Evolutionary conservation across 2,329 filamentous ascomycete genomes (phyloP), one percentile per base, ranked within the genome.

Genomic region (Cadophora luteo-olivacea): DNA sequence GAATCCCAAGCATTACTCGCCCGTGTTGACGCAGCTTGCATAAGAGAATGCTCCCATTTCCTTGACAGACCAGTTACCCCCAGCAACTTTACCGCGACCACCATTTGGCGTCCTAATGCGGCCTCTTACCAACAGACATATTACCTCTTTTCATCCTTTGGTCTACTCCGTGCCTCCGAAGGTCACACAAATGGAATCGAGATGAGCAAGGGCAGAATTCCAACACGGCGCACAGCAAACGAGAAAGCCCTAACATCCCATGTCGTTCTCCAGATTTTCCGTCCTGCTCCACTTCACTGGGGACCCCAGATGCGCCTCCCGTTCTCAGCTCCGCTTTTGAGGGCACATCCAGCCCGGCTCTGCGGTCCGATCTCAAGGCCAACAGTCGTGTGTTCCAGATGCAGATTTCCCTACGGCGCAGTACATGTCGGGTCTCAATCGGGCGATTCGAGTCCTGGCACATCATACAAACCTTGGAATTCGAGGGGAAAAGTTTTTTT

Each of bases 281-380:
- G 12, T 32, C 25, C 25, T 36, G 60, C n/a, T 62, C 29, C 29
- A 33, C 45, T 49, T 49, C 45, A 19, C 41, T 62, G 60, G 60
- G 60, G 60, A 49, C 60, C 41, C 60, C 60, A 62, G 60, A 62
- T 45, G 24, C 60, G 41, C 60, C 60, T 62, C 41, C 45, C 60
- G 45, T 49, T 36, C 45, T 49, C 41, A 48, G 19, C 41, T 62
- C 45, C 45, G 9, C 38, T 62, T 62, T 62, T 33, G n/a, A 11
- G 7, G 60, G 60, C 24, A 22, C 22, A 62, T 3, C 24, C 29
- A 62, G 29, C 60, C 36, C 60, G 60, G 60, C 41, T 29, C 60
- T 62, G 45, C 60, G 60, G 60, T 62, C 60, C 60, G 60, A 51
- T 49, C 45, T 51, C 38, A 62, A 62, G 16, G 45, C 12, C 60